Evolutionary conservation across 2,329 filamentous ascomycete genomes (phyloP), one percentile per base, ranked within the genome.

Genomic region (Talaromyces pinophilus): DNA sequence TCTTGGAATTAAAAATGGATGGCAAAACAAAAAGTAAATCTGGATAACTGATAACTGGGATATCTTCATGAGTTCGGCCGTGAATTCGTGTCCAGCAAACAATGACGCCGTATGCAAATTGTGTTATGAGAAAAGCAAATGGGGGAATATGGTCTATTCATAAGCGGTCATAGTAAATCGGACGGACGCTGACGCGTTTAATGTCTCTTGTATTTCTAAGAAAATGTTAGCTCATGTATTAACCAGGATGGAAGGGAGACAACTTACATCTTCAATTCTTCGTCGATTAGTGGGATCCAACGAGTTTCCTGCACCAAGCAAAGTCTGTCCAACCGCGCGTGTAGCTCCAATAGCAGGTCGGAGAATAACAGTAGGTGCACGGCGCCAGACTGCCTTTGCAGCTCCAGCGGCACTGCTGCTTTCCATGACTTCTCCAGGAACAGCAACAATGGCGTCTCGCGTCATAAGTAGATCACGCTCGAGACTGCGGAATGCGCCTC

Each of bases 351-450:
- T 92, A 3, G 93, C 92, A 7, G 95, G 95, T 64, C 93, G 84
- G 71, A 99, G 87, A 62, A 99, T 90, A 22, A 98, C 92, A 0
- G 93, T 97, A n/a, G 95, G 95, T 35, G 93, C 93, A 71, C 92
- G 87, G 76, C 86, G 90, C 68, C 90, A 84, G 19, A 99, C 88
- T 1, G 90, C 93, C 73, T 83, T 88, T 15, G 92, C 92, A 1
- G 91, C 92, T 1, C 92, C 92, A 50, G 88, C 87, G 0, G 94
- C 93, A 67, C 88, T 93, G 25, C 88, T 87, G 72, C 91, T 93
- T 73, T 97, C 93, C 83, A 96, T 90, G 0, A 96, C 87, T 76
- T 98, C 94, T 0, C 90, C 92, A 0, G 95, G 94, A 30, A 99
- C 92, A 1, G 94, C 95, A 72, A 99, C 94, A 66, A 99, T 92